Conservation (phyloP, 2,329 filamentous ascomycete species). For the Aspergillus niger region DNA sequence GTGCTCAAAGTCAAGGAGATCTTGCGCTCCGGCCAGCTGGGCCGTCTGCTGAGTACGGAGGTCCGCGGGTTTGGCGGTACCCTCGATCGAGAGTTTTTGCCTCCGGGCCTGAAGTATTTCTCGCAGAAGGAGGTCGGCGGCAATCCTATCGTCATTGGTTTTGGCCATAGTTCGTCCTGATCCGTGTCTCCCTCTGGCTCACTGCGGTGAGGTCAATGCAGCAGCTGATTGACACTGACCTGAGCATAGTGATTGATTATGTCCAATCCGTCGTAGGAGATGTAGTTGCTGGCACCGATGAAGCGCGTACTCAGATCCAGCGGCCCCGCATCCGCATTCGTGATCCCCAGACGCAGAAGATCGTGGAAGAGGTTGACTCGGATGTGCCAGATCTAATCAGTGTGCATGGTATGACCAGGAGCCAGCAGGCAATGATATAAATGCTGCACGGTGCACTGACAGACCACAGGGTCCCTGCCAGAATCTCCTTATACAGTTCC, state of each 20-base stretch:
- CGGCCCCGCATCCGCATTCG: neutral
- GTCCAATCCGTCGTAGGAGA: conserved; percentile 2
- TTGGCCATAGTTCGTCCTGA: conserved; percentile 5
- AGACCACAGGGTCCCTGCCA: neutral
- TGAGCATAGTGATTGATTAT: neutral
- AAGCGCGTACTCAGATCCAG: neutral
- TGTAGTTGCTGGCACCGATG: conserved; percentile 1
- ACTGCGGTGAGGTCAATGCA: no score
- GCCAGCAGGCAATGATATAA: neutral
- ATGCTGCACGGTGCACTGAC: neutral
- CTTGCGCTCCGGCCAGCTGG: conserved; percentile 50
- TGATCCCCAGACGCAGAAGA: neutral
- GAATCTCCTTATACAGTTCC: neutral
- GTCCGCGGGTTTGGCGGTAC: conserved; percentile 36
- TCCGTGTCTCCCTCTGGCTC: neutral
- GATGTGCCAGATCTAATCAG: conserved; percentile 1
- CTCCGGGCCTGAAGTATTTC: conserved; percentile 13
- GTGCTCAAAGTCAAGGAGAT: conserved; percentile 50
- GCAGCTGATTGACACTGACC: neutral
- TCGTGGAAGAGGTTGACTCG: neutral
- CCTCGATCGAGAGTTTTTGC: conserved; percentile 10
- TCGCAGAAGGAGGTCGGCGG: conserved; percentile 15
- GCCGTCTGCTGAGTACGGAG: conserved; percentile 53
- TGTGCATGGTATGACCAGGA: neutral
- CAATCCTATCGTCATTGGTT: conserved; percentile 13